These are phyloP conservation scores for Vanderwaltozyma polyspora DNA, from an alignment of 805 yeast species.

Conservation along the genomic window DNA sequence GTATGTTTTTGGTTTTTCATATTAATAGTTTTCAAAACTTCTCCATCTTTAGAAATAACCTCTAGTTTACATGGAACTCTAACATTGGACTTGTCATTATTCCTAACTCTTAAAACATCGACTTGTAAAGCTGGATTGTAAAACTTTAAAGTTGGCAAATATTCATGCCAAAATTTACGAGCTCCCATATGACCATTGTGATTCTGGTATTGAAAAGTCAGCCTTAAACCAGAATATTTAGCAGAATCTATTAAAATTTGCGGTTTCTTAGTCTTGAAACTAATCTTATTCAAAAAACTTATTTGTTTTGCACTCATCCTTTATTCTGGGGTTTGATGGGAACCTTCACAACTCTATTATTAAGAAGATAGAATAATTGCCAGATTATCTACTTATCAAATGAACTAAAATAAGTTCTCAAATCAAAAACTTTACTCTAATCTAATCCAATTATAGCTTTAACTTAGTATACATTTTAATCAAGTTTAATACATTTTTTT, in stretches of 20 bases:
- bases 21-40: conserved; percentile 32
- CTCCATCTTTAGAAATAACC: conserved; percentile 12
- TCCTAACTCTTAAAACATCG: conserved; percentile 44
- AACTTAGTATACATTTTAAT: too few relatives aligned
- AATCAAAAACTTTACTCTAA: too few relatives aligned
- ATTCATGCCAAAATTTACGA: conserved; percentile 61
- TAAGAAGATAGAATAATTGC: too few relatives aligned
- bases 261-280: conserved; percentile 19
- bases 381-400: too few relatives aligned
- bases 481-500: too few relatives aligned
- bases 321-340: too few relatives aligned
- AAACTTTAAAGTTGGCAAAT: conserved; percentile 67
- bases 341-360: too few relatives aligned
- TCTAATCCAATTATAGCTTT: too few relatives aligned
- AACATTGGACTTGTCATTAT: conserved; percentile 14
- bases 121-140: conserved; percentile 68
- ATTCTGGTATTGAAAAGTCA: conserved; percentile 39
- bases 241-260: conserved; percentile 18
- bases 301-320: conserved; percentile 19
- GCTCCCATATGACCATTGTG: conserved; percentile 54
- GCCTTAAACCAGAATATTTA: conserved; percentile 32
- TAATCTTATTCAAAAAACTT: conserved; percentile 18
- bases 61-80: conserved; percentile 22
- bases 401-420: too few relatives aligned
- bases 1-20: conserved; percentile 40